Conservation (phyloP, 2,329 filamentous ascomycete species). For the Xylariomycetidae sp. region DNA sequence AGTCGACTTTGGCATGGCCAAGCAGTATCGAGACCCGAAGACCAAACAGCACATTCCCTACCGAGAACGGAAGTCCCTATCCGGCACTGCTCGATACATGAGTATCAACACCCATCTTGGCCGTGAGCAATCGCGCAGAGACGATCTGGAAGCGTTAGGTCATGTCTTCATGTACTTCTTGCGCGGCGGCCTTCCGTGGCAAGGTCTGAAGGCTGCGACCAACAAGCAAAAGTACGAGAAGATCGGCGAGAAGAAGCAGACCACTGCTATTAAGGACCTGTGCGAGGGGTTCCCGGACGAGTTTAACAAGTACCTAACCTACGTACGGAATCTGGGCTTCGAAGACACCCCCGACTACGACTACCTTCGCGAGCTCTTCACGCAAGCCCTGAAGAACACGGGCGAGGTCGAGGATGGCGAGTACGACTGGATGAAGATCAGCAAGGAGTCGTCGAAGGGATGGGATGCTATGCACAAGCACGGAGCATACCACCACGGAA, state of each 20-base stretch:
- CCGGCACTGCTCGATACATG: constrained; percentile 97
- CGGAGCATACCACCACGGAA: constrained; percentile 66
- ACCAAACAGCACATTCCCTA: constrained; percentile 99
- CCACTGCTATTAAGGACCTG: constrained; percentile 91
- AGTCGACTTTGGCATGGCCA: constrained; percentile 98
- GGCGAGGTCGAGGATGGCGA: constrained; percentile 96
- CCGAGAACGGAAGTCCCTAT: constrained; percentile 91
- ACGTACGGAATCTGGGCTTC: constrained; percentile 95
- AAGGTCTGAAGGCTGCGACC: constrained; percentile 66
- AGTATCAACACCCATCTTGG: constrained; percentile 99
- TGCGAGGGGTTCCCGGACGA: constrained; percentile 96
- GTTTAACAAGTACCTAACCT: constrained; percentile 95
- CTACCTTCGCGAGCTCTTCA: constrained; percentile 93
- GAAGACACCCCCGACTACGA: constrained; percentile 99
- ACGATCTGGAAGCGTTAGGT: constrained; percentile 84
- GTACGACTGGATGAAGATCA: constrained; percentile 99
- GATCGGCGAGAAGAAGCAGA: constrained; percentile 99
- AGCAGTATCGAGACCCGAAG: constrained; percentile 98
- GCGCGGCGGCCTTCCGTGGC: constrained; percentile 65
- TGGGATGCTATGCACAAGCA: constrained; percentile 78
- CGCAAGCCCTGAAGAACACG: constrained; percentile 87
- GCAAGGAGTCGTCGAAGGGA: constrained; percentile 74
- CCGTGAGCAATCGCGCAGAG: constrained; percentile 89
- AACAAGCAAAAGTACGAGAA: constrained; percentile 99
- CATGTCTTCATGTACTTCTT: constrained; percentile 73